Base-by-base conservation (phyloP, 75 land plant species). In the Gnetum montanum region DNA sequence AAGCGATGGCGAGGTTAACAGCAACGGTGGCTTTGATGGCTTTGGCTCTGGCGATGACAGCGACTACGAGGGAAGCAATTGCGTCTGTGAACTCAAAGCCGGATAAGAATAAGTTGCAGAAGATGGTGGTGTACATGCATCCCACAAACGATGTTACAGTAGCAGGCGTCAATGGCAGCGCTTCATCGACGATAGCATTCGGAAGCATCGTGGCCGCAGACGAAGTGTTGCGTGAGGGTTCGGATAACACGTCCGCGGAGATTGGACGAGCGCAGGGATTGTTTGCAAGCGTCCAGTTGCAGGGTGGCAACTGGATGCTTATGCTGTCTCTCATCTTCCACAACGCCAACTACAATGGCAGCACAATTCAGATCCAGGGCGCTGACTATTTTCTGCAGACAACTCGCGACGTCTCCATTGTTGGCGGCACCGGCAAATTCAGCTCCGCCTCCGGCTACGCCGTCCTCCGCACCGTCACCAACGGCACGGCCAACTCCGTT, bases 261-360 rank as follows among this genome's bases (percentile, higher is more conserved):
- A 11, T 67, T 11, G 70, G 70, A 48, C 20, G 56, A 36, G 70
- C 52, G 7, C 70, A 67, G 28, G 70, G 70, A n/a, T 23, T 55
- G 12, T 60, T 20, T 29, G 58, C 43, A 8, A 24, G 10, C 31
- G 58, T 20, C 10, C 16, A 65, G 28, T 2, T 50, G 19, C 28
- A 45, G 23, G 64, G 30, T 11, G 12, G n/a, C 6, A 45, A 24
- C 28, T 5, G 59, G 8, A 37, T 58, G 24, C 8, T 67, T n/a
- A 6, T 30, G 7, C 40, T 49, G 29, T 33, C 31, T 30, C 8
- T 30, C 4, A 16, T 54, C 27, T 54, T 54, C 20, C 16, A 37
- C 27, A 22, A 25, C 7, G 62, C 29, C 15, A 22, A 54, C 5
- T 59, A 43, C 63, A 26, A 48, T 27, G 55, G 64, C 47, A 51